Base-by-base conservation (phyloP, 768 basidiomycete genomes). In the Pholiota microspora region DNA sequence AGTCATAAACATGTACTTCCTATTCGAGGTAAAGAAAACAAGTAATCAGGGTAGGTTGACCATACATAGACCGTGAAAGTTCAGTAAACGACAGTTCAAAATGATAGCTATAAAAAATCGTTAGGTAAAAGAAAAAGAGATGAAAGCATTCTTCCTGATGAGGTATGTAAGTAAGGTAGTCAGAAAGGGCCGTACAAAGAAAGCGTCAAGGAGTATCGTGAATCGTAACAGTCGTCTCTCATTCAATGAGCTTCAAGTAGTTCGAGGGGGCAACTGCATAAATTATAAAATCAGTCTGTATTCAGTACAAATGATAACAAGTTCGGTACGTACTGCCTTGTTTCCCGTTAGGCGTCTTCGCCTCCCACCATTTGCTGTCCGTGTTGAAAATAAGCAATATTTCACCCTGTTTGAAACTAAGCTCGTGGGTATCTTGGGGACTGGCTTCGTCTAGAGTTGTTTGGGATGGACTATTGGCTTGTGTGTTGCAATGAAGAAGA, bases 281-380 rank as follows among this genome's bases (percentile, higher is more conserved):
- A 35, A 42, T 29, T 45, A 0, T 48, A 13, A 24, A n/a, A n/a
- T 32, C 31, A 45, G 23, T 21, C 45, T 46, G 47, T 8, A 31
- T 49, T 31, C 12, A 49, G 42, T 2, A 29, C n/a, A 59, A 46
- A 48, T 23, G 10, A 48, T 50, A 49, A 49, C 29, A 52, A 49
- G 36, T 46, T 18, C 59, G 2, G 1, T 45, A 85, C 88, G 68
- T 63, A 89, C 88, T 87, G 60, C 88, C 88, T 54, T 75, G 62
- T 4, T 66, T 64, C 49, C 88, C 90, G 64, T 91, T 85, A 2
- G 68, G 34, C 65, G 81, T 89, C 62, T 75, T 81, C 15, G 84
- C 88, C 62, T 87, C 86, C 90, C 91, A 94, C 92, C 92, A 92
- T 65, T 91, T 89, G n/a, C 88, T 88, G 5, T 65, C 58, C 51